Conservation (phyloP, 345 rosid species). For the Aquilaria yunnanensis region DNA sequence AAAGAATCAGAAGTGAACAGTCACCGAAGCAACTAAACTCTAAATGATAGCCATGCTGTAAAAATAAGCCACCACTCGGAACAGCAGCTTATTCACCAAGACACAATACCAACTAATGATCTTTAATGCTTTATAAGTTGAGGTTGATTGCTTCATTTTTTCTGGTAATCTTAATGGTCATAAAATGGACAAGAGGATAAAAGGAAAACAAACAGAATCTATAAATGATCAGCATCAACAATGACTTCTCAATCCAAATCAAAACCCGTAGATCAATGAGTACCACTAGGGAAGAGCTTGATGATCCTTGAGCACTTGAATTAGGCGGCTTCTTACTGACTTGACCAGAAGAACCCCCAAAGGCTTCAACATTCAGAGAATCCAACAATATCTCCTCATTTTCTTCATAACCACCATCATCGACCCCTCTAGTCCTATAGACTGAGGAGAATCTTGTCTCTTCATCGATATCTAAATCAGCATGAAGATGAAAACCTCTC, state of each 20-base stretch:
- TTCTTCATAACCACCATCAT: conserved; percentile 77
- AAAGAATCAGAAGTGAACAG: no score
- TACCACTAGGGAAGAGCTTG: conserved; percentile 48
- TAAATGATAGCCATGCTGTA: no score
- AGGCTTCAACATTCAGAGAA: conserved; percentile 47
- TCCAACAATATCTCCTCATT: conserved; percentile 58
- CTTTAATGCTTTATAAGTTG: no score
- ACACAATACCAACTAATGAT: no score
- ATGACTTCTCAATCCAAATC: not conserved
- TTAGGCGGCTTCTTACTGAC: conserved; percentile 28
- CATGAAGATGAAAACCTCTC: conserved; percentile 65
- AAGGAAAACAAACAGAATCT: no score
- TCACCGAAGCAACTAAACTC: no score
- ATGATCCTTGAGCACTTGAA: conserved; percentile 30
- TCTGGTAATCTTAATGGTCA: no score
- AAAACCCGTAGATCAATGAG: conserved; percentile 3
- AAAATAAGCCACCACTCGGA: no score
- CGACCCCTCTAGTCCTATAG: conserved; percentile 40
- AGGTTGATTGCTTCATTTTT: no score
- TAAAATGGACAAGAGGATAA: no score
- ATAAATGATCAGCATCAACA: no score
- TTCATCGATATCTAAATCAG: conserved; percentile 60
- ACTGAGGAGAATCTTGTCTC: conserved; percentile 88
- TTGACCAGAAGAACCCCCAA: conserved; percentile 48
- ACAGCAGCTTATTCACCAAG: no score